A percentile compares a stretch with the other conserved stretches of the same genome.
Evolutionary conservation across 768 basidiomycete genomes (phyloP).

Genomic region (Pisolithus tinctorius): DNA sequence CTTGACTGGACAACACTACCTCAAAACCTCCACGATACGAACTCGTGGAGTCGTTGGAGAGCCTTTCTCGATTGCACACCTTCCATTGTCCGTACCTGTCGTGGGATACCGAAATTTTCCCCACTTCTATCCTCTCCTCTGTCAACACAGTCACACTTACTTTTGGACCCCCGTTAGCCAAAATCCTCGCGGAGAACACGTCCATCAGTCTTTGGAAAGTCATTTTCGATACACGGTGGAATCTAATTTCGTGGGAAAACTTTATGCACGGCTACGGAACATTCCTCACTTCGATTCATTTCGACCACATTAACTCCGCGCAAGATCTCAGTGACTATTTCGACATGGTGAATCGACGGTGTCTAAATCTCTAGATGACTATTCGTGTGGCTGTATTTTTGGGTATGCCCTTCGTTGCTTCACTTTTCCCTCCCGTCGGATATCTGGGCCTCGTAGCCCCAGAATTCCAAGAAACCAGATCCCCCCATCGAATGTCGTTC

Average conservation of each 20-base stretch:
- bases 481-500: conserved; percentile 7
- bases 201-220: conserved; percentile 13
- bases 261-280: conserved; percentile 8
- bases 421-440: conserved; percentile 9
- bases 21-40: neutral
- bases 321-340: neutral
- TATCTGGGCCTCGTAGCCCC: conserved; percentile 10
- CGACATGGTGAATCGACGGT: conserved; percentile 6
- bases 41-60: conserved; percentile 4
- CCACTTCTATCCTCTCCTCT: conserved; percentile 3
- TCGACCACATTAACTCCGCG: neutral
- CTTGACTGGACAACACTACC: conserved; percentile 11
- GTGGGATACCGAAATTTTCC: neutral
- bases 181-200: neutral
- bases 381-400: neutral
- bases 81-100: neutral
- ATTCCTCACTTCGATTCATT: conserved; percentile 14
- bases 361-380: conserved; percentile 12
- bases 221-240: conserved; percentile 6
- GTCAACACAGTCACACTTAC: conserved; percentile 10
- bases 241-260: conserved; percentile 4
- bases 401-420: neutral
- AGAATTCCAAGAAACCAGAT: neutral
- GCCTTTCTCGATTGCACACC: conserved; percentile 9
- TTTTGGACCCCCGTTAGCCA: neutral